Conservation (phyloP, 768 basidiomycete genomes). For the Harrya chromipes region DNA sequence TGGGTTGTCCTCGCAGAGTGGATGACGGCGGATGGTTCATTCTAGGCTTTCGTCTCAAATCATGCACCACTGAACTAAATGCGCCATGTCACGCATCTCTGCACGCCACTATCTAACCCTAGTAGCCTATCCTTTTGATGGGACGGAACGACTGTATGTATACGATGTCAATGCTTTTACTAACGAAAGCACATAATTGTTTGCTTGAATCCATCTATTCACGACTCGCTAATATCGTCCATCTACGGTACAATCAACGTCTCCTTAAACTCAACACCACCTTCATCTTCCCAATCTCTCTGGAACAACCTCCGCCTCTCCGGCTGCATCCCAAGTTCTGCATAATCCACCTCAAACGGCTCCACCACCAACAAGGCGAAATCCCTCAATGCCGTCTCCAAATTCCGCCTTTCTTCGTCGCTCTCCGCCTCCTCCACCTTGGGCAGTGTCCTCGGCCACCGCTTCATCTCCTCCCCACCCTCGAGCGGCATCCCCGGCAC, state of each 20-base stretch:
- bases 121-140: too few species aligned
- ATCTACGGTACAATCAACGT: constrained; percentile 59
- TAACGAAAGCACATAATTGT: too few species aligned
- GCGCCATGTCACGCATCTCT: too few species aligned
- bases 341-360: constrained; percentile 63
- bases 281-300: constrained; percentile 31
- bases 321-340: constrained; percentile 56
- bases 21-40: too few species aligned
- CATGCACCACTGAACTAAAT: too few species aligned
- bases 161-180: too few species aligned
- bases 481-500: constrained; percentile 54
- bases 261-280: constrained; percentile 51
- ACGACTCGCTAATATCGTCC: too few species aligned
- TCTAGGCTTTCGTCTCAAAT: too few species aligned
- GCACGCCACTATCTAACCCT: too few species aligned
- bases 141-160: too few species aligned
- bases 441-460: constrained; percentile 47
- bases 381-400: constrained; percentile 56
- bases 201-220: too few species aligned
- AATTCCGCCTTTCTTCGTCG: constrained; percentile 42
- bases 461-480: constrained; percentile 48
- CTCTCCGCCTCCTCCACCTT: constrained; percentile 39
- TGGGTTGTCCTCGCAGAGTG: too few species aligned
- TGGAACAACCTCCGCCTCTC: constrained; percentile 57
- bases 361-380: constrained; percentile 75